These are phyloP conservation scores for Fagopyrum homotropicum DNA, from an alignment of 148 eudicot genomes.

Conservation along the genomic window DNA sequence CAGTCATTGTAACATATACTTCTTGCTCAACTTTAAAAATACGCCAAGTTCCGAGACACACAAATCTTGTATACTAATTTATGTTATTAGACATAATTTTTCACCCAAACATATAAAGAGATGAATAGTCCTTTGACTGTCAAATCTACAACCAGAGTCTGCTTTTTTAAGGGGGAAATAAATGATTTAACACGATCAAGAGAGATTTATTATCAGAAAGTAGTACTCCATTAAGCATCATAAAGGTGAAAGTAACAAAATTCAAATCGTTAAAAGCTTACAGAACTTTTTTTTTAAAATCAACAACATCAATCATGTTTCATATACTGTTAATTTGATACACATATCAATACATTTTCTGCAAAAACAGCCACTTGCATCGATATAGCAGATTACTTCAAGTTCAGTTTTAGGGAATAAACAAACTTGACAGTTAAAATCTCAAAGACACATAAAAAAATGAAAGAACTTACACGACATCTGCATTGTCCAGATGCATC, in stretches of 20 bases:
- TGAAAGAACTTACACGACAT: conserved; percentile 67
- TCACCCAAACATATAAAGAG: neutral
- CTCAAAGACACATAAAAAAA: neutral
- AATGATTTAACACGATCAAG: too few species aligned
- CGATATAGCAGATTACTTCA: neutral
- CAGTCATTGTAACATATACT: neutral
- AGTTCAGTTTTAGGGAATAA: neutral
- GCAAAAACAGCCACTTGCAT: neutral
- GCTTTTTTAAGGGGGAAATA: too few species aligned
- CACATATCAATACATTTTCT: neutral
- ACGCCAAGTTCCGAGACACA: neutral
- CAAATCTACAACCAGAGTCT: neutral
- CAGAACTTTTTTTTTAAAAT: neutral
- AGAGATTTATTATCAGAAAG: too few species aligned
- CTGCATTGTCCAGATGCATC: conserved; percentile 91
- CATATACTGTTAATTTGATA: neutral
- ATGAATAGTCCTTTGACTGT: neutral
- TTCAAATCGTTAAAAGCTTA: neutral
- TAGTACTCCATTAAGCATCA: too few species aligned
- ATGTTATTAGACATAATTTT: too few species aligned
- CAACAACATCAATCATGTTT: neutral
- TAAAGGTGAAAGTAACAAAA: neutral
- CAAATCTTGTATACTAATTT: neutral
- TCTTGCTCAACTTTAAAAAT: neutral
- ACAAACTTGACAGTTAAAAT: neutral